A percentile compares a stretch with the other conserved stretches of the same genome.
Evolutionary conservation across 2,329 filamentous ascomycete genomes (phyloP).

Genomic region (Ophiostoma triangulosporum): DNA sequence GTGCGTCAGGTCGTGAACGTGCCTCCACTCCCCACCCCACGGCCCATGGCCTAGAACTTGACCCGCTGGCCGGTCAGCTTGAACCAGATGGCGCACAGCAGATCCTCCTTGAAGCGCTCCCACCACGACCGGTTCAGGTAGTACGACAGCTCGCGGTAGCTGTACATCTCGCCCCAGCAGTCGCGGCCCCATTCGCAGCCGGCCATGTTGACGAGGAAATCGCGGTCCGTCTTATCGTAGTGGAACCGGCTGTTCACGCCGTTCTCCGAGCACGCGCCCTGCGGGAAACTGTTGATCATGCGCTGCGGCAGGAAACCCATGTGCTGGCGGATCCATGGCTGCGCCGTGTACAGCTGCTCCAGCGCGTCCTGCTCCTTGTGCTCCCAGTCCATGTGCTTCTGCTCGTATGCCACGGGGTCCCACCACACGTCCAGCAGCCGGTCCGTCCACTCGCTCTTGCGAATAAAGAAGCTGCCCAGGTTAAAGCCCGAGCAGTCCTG

Average conservation of each 20-base stretch:
- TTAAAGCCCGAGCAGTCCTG: conserved; percentile 97
- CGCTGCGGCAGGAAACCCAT: conserved; percentile 83
- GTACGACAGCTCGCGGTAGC: conserved; percentile 83
- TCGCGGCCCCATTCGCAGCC: conserved; percentile 94
- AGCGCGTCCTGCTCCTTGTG: conserved; percentile 97
- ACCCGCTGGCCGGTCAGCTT: conserved; percentile 49
- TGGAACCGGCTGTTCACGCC: conserved; percentile 66
- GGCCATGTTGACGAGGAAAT: conserved; percentile 97
- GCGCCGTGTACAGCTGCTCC: conserved; percentile 79
- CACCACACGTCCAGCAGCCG: conserved; percentile 92
- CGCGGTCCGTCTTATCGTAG: conserved; percentile 71
- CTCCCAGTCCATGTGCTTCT: conserved; percentile 98
- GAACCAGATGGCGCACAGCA: conserved; percentile 46
- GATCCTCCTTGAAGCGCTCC: conserved; percentile 61
- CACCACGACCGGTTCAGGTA: conserved; percentile 72
- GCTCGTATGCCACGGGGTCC: conserved; percentile 95
- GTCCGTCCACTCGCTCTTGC: conserved; percentile 77
- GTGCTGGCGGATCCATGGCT: conserved; percentile 85
- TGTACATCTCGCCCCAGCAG: conserved; percentile 97
- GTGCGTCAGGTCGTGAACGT: neutral
- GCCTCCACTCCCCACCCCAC: no score
- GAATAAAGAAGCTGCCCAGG: conserved; percentile 86
- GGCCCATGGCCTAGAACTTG: no score
- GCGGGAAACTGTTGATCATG: conserved; percentile 87
- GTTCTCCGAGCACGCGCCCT: conserved; percentile 72